A percentile compares a stretch with the other conserved stretches of the same genome.
phyloP scores from a whole-genome alignment of 2,329 filamentous ascomycete species.

The Thielaviopsis euricoi region DNA sequence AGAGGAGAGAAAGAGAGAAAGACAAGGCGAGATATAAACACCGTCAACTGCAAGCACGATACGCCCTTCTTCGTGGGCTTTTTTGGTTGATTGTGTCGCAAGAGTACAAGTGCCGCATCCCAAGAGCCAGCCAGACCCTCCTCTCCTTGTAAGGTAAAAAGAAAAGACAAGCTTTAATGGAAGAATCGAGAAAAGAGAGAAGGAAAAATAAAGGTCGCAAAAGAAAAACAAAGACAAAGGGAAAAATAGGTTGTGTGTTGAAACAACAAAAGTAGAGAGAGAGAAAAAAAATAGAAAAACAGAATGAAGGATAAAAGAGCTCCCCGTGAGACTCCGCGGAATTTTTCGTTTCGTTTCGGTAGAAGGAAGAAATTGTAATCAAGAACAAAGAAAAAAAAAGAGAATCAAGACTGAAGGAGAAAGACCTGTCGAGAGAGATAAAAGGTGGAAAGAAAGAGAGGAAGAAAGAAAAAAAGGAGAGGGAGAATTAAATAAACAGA shows the following conservation, averaged over 20 bases:
- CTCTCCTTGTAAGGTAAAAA: background rate
- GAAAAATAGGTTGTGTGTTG: no score
- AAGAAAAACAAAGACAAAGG: background rate
- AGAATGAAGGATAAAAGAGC: background rate
- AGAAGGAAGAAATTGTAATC: background rate
- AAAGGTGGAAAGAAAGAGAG: constrained; percentile 12
- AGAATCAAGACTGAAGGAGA: background rate
- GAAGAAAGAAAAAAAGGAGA: constrained; percentile 12
- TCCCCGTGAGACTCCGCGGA: no score
- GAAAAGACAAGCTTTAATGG: background rate
- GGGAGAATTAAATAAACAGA: constrained; percentile 3
- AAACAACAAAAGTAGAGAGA: background rate
- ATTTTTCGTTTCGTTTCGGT: background rate
- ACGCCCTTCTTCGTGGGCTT: background rate
- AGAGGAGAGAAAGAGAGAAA: background rate
- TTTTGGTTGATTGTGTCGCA: background rate
- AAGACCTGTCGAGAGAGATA: constrained; percentile 7
- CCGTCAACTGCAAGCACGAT: background rate
- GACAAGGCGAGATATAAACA: no score
- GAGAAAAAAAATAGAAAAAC: background rate
- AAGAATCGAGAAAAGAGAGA: background rate
- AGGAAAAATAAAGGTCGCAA: background rate
- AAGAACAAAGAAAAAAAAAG: background rate
- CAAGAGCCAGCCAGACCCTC: no score
- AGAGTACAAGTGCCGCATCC: background rate